Percentiles rank a stretch among this genome's conserved stretches.
phyloP scores from a whole-genome alignment of 2,329 filamentous ascomycete genomes.

The Sporothrix globosa region DNA sequence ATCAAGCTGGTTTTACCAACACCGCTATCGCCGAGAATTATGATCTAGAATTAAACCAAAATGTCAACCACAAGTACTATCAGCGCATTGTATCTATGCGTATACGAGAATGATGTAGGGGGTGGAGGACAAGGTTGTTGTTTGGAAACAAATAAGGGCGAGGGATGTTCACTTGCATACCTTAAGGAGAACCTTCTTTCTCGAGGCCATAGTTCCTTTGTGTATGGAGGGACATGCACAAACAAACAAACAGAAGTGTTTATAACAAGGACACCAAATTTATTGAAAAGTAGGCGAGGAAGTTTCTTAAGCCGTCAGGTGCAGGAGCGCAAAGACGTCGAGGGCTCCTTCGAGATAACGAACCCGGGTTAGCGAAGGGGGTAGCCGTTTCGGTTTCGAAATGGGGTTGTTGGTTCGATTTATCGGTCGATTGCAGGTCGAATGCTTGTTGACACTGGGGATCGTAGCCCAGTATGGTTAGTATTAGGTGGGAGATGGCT shows the following conservation, averaged over 20 bases:
- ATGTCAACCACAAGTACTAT: not conserved
- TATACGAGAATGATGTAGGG: not conserved
- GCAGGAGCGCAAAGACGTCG: no score
- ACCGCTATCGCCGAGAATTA: slow-evolving; percentile 97
- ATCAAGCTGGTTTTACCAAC: slow-evolving; percentile 99
- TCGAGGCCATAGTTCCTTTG: slow-evolving; percentile 66
- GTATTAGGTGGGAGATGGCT: not conserved
- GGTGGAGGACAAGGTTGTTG: not conserved
- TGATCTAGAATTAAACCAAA: slow-evolving; percentile 69
- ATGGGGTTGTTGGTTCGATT: not conserved
- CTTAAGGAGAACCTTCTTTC: slow-evolving; percentile 91
- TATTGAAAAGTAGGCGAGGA: not conserved
- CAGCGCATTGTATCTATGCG: not conserved
- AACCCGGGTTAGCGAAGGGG: no score
- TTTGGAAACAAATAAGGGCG: not conserved
- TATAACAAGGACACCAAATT: not conserved
- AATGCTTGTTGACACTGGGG: not conserved
- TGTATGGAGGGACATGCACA: not conserved
- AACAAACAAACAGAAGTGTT: not conserved
- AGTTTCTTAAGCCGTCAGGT: no score
- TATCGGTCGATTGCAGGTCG: not conserved
- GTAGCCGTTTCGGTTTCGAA: not conserved
- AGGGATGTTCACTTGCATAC: slow-evolving; percentile 48
- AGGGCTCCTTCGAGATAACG: no score
- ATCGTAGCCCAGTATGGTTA: not conserved